Base-by-base conservation (phyloP, 139 green algal species). In the Chlorella sp. region DNA sequence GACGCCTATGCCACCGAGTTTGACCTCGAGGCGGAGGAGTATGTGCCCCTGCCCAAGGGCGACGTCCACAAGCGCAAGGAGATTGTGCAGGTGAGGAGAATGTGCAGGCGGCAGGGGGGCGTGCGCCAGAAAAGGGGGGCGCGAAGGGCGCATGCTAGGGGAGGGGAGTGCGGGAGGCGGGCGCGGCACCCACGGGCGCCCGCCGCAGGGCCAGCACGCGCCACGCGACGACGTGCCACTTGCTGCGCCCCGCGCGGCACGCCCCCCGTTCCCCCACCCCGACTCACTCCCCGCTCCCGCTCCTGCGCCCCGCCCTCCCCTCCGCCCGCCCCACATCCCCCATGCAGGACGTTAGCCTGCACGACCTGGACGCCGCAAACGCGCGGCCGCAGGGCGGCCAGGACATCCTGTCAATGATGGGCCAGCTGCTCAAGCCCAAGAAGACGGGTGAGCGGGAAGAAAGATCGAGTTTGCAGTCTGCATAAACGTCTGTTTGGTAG, bases 31-130 rank as follows among this genome's bases (percentile, higher is more conserved):
- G 96, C 96, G 14, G 96, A 99, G 82, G 93, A 98, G 81, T 99
- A 99, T 77, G 96, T 99, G n/a, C 96, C 96, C 2, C 83, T 99
- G 81, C 96, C 96, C 38, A 99, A 99, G 90, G 96, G 96, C 21
- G 96, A 99, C 64, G 96, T 99, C 68, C 96, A 99, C 90, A 99
- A 99, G 87, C 93, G 92, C 68, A 98, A 98, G 84, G 96, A 99
- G 86, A 90, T 99, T 62, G 96, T 99, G 56, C 75, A 83, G 62
- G 74, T 67, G 55, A 2, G 53, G 25, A 3, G 41, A 8, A 5
- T 11, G 46, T 27, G 2, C 67, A 55, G 3, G 67, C 6, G 31
- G 41, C 40, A 61, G 19, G 12, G 14, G 66, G 43, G 36, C 31
- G 29, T 8, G 38, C n/a, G n/a, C n/a, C n/a, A n/a, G n/a, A n/a